Conservation (phyloP, 2,329 filamentous ascomycete genomes). For the Penicillium hordei region DNA sequence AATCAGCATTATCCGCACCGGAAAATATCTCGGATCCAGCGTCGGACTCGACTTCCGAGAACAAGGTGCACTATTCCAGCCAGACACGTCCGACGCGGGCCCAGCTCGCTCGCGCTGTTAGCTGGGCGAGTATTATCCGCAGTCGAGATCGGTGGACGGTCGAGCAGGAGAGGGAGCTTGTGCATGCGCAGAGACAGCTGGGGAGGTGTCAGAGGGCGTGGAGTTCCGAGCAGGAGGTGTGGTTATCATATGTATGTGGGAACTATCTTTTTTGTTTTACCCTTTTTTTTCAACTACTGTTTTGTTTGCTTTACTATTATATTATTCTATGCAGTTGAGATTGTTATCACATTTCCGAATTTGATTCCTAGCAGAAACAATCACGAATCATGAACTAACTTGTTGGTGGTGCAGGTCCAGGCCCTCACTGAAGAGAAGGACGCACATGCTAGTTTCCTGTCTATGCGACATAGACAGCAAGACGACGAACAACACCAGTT, state of each 20-base stretch:
- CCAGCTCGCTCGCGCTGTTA: conserved; percentile 27
- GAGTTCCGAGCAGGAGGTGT: conserved; percentile 40
- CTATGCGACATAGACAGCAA: conserved; percentile 34
- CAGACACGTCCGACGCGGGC: conserved; percentile 14
- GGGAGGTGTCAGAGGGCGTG: conserved; percentile 38
- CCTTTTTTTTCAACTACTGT: background rate
- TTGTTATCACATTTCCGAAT: background rate
- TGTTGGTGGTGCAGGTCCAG: conserved; percentile 27
- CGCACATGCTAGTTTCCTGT: conserved; percentile 33
- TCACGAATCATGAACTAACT: background rate
- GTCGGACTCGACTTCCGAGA: conserved; percentile 15
- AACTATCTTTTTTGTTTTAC: too few relatives aligned
- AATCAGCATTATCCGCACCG: background rate
- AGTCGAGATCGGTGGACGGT: conserved; percentile 30
- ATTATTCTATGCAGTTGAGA: background rate
- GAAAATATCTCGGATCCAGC: background rate
- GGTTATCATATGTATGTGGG: conserved; percentile 34
- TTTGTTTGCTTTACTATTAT: background rate
- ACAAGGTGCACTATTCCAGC: conserved; percentile 8
- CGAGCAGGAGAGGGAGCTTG: conserved; percentile 32
- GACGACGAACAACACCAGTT: conserved; percentile 37
- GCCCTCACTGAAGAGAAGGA: conserved; percentile 35
- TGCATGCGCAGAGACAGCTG: conserved; percentile 30
- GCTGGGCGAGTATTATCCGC: conserved; percentile 34
- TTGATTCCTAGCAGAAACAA: background rate